Percentiles rank a stretch among this genome's conserved stretches.
These are phyloP conservation scores for Lonicera japonica DNA, from an alignment of 129 eudicot species.

Conservation along the genomic window DNA sequence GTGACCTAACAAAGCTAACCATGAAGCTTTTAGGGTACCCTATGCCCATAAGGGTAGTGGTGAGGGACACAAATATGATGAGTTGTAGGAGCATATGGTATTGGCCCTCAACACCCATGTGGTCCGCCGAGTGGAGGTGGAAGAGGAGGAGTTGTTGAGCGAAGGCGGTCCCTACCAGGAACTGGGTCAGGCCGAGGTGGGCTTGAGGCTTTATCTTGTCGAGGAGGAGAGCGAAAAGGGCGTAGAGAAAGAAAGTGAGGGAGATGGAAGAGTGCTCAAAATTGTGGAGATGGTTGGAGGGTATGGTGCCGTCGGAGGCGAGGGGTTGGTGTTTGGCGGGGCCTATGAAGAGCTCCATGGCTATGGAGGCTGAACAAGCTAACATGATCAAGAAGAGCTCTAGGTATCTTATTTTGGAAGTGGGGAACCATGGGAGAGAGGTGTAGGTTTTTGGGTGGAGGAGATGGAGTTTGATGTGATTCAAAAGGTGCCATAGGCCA, in stretches of 20 bases:
- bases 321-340: conserved; percentile 73
- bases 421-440: conserved; percentile 73
- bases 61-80: conserved; percentile 36
- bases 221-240: conserved; percentile 45
- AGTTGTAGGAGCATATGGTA: conserved; percentile 83
- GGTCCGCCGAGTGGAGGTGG: conserved; percentile 92
- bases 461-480: conserved; percentile 62
- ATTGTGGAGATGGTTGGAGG: conserved; percentile 85
- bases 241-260: conserved; percentile 51
- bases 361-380: conserved; percentile 45
- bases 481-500: conserved; percentile 78
- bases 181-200: conserved; percentile 38
- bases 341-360: conserved; percentile 85
- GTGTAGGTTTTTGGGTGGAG: conserved; percentile 49
- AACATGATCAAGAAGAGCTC: conserved; percentile 73
- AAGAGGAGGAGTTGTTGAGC: conserved; percentile 83
- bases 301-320: conserved; percentile 71
- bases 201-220: conserved; percentile 51
- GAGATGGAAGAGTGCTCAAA: conserved; percentile 80
- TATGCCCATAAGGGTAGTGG: conserved; percentile 61
- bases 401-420: conserved; percentile 39
- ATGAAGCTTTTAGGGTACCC: conserved; percentile 42
- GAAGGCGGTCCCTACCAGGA: conserved; percentile 56
- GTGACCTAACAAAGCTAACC: conserved; percentile 57
- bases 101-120: conserved; percentile 96